Percentiles rank a stretch among this genome's conserved stretches.
phyloP scores from a whole-genome alignment of 148 eudicot genomes.

The Rhododendron vialii region DNA sequence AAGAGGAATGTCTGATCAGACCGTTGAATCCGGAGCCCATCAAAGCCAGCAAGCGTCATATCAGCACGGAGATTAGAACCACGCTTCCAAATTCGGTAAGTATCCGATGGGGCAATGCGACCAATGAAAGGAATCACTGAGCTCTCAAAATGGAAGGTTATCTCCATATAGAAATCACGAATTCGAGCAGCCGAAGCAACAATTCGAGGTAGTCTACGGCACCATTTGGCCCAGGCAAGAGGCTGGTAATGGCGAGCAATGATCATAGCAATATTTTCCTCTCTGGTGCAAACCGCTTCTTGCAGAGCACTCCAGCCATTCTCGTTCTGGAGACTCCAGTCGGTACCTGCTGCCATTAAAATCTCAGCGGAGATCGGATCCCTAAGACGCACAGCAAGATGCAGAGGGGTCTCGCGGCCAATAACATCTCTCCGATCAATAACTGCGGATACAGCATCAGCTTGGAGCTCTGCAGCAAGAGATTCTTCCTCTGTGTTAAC shows the following conservation, averaged over 20 bases:
- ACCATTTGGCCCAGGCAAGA: conserved; percentile 97
- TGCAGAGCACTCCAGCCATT: conserved; percentile 96
- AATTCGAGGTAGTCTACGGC: conserved; percentile 88
- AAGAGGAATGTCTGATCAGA: conserved; percentile 89
- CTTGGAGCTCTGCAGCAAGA: conserved; percentile 63
- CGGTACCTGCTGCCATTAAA: conserved; percentile 89
- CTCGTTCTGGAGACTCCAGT: conserved; percentile 93
- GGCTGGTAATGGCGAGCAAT: conserved; percentile 83
- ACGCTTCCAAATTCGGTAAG: conserved; percentile 91
- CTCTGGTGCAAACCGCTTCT: conserved; percentile 81
- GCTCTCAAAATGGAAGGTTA: conserved; percentile 91
- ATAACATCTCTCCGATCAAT: conserved; percentile 86
- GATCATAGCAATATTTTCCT: conserved; percentile 85
- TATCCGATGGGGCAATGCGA: conserved; percentile 88
- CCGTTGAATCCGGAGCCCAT: conserved; percentile 86
- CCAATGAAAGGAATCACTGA: conserved; percentile 89
- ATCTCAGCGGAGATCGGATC: conserved; percentile 73
- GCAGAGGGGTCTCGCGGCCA: conserved; percentile 87
- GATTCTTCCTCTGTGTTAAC: conserved; percentile 74
- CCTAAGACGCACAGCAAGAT: conserved; percentile 69
- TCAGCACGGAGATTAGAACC: conserved; percentile 92
- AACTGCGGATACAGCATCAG: conserved; percentile 64
- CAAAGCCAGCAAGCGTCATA: conserved; percentile 95
- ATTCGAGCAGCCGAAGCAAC: conserved; percentile 73
- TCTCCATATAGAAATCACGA: conserved; percentile 94